Base-by-base conservation (phyloP, 2,329 filamentous ascomycete genomes). In the Eurotiales sp. region DNA sequence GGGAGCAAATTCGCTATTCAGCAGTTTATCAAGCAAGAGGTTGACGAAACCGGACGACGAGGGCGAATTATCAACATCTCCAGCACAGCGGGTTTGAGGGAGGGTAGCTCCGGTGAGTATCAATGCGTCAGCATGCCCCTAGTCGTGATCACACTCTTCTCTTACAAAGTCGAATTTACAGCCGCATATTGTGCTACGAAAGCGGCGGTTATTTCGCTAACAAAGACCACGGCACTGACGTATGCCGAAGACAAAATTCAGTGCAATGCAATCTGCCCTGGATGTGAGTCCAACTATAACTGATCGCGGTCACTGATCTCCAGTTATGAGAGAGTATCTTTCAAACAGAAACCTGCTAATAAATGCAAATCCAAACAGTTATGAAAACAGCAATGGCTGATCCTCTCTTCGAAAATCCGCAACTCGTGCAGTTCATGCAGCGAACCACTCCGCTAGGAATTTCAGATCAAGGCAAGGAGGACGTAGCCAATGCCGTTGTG, bases 61-160 rank as follows among this genome's bases (percentile, higher is more conserved):
- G 41, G 41, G 8, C 41, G 41, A 10, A 44, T 44, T 17, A 32
- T 44, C 41, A 44, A 44, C 30, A n/a, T 44, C 23, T 44, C 41
- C 14, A 29, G 23, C 14, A n/a, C n/a, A 23, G n/a, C n/a, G 23
- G 41, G 41, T 44, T 10, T 44, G 23, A n/a, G 4, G 22, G 41
- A 6, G 11, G 37, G 37, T 40, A 12, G 37, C 3, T 4, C 19
- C 12, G 17, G 37, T 40, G 2, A 40, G 37, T 40, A 17, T 15
- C 7, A 15, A 8, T 15, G 7, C n/a, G n/a, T n/a, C n/a, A n/a
- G n/a, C 17, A 17, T 15, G 11, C 8, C 7, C n/a, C 34, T 15
- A 37, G 5, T 37, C 5, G 15, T n/a, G 7, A 37, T n/a, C n/a
- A 17, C 19, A 37, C 40, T 29, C 23, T 3, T 15, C 12, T 17